These are phyloP conservation scores for Phytophthora hybrid DNA, from an alignment of 352 stramenopile species.

Conservation along the genomic window DNA sequence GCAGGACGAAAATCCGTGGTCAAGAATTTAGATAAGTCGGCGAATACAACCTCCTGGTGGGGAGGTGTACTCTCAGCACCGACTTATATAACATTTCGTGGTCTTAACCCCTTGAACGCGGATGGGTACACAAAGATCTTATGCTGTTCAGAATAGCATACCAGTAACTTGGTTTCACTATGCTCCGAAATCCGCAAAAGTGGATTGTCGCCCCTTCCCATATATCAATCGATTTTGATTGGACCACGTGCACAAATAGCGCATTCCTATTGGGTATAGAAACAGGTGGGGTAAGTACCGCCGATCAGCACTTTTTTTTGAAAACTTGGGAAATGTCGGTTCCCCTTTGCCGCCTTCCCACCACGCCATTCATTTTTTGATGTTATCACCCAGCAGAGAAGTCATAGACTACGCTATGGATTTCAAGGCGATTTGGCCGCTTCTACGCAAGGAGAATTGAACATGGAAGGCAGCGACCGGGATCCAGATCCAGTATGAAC, in stretches of 20 bases:
- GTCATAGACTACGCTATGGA: neutral
- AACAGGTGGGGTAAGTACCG: neutral
- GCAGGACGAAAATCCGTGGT: too few species aligned
- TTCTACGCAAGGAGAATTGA: neutral
- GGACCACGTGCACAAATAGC: neutral
- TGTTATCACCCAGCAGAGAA: neutral
- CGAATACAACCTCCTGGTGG: too few species aligned
- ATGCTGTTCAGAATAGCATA: conserved; percentile 17
- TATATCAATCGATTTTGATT: conserved; percentile 1
- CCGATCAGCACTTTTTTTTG: neutral
- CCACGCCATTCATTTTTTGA: neutral
- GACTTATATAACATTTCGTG: too few species aligned
- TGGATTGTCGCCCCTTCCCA: neutral
- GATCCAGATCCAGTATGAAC: neutral
- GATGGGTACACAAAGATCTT: neutral
- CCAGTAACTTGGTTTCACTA: too few species aligned
- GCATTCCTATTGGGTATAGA: neutral
- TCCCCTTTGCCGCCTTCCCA: neutral
- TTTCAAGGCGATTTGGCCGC: neutral
- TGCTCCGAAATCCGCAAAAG: too few species aligned
- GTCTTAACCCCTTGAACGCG: conserved; percentile 18
- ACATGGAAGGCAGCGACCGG: neutral
- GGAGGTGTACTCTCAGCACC: too few species aligned
- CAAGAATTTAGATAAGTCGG: neutral
- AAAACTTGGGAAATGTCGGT: neutral